Evolutionary conservation across 129 eudicot genomes (phyloP).

Genomic region (Helichrysum umbraculigerum): DNA sequence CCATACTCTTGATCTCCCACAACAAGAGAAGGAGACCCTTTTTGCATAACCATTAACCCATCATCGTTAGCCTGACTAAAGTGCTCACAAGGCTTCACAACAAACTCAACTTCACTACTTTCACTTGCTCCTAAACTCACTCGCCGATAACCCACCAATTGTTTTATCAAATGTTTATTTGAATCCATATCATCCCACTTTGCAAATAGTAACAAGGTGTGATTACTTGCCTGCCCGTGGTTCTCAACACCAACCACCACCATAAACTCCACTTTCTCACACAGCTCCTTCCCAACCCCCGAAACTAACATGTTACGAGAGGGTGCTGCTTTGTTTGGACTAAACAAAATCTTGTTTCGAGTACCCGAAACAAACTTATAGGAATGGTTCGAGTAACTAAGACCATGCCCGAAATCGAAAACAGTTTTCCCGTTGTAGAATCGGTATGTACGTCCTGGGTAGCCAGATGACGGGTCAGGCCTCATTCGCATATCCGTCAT

Average conservation of each 20-base stretch:
- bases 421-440: constrained; percentile 60
- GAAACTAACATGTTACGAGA: constrained; percentile 34
- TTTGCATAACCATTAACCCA: constrained; percentile 58
- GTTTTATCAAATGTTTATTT: constrained; percentile 43
- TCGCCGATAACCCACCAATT: constrained; percentile 56
- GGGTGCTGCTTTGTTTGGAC: constrained; percentile 14
- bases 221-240: constrained; percentile 50
- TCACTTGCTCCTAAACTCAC: constrained; percentile 44
- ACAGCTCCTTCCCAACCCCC: constrained; percentile 27
- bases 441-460: constrained; percentile 72
- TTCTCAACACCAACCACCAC: constrained; percentile 46
- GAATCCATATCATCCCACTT: constrained; percentile 24
- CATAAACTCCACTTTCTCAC: constrained; percentile 38
- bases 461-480: constrained; percentile 55
- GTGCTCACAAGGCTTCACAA: constrained; percentile 69
- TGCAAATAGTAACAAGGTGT: constrained; percentile 52
- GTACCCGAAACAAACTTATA: constrained; percentile 40
- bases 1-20: constrained; percentile 58
- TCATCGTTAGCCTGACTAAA: constrained; percentile 49
- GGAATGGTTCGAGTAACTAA: constrained; percentile 55
- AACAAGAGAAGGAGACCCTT: constrained; percentile 45
- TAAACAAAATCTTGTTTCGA: constrained; percentile 26
- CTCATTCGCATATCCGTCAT: constrained; percentile 85
- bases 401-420: constrained; percentile 62
- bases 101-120: constrained; percentile 42